phyloP scores from a whole-genome alignment of 2,329 filamentous ascomycete species.

The Arachnopeziza araneosa region DNA sequence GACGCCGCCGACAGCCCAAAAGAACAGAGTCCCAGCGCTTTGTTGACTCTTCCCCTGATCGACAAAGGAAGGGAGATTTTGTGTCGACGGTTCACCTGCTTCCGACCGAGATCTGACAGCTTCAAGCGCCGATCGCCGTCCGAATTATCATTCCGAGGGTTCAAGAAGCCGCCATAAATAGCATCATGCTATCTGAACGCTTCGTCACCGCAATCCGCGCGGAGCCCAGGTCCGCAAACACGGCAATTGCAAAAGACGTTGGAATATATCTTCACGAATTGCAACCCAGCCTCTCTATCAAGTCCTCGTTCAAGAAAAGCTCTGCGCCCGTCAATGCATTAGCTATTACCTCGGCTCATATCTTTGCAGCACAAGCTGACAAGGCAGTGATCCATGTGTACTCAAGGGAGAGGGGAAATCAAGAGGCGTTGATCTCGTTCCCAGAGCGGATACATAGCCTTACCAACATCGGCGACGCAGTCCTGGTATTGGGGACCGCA shows the following conservation, averaged over 20 bases:
- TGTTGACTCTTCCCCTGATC: not conserved
- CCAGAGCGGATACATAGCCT: conserved; percentile 79
- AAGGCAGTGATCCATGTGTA: conserved; percentile 95
- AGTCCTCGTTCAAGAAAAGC: conserved; percentile 85
- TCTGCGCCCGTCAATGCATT: conserved; percentile 73
- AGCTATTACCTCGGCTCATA: conserved; percentile 72
- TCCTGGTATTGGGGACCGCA: conserved; percentile 74
- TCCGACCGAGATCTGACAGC: not conserved
- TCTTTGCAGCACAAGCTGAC: conserved; percentile 86
- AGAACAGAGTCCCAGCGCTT: not conserved
- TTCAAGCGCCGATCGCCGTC: not conserved
- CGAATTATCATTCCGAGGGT: not conserved
- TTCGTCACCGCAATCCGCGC: conserved; percentile 56
- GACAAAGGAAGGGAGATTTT: not conserved
- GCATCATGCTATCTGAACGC: conserved; percentile 51
- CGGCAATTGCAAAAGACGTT: conserved; percentile 67
- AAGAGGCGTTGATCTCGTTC: conserved; percentile 85
- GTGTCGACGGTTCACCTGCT: not conserved
- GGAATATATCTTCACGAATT: conserved; percentile 83
- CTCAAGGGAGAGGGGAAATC: conserved; percentile 72
- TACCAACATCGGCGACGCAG: conserved; percentile 60
- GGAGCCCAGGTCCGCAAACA: conserved; percentile 54
- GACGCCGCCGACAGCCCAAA: not conserved
- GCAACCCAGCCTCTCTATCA: conserved; percentile 70
- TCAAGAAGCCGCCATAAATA: not conserved